phyloP scores from a whole-genome alignment of 306 rosid genomes.

The Lathyrus oleraceus region DNA sequence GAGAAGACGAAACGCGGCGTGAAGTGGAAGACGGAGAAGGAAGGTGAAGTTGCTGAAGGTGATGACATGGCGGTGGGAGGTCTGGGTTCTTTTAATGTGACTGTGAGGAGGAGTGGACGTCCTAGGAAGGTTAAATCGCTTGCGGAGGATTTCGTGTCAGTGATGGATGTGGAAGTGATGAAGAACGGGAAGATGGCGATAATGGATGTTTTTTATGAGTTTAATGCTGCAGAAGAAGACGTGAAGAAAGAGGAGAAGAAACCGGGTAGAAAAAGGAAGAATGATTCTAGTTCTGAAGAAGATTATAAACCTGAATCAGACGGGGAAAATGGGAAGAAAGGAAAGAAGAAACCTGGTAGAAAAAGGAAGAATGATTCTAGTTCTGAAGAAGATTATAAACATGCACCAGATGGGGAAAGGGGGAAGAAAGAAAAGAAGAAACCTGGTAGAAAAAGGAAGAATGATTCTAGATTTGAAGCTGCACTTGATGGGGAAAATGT shows the following conservation, averaged over 20 bases:
- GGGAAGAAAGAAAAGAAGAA: not conserved
- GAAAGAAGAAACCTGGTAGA: not conserved
- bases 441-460: not conserved
- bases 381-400: not conserved
- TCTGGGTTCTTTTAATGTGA: not conserved
- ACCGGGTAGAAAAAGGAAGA: not conserved
- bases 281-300: not conserved
- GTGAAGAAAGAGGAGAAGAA: not conserved
- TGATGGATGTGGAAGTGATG: not conserved
- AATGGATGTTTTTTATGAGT: too few relatives aligned
- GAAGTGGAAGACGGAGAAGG: conserved; percentile 5
- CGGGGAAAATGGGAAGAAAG: not conserved
- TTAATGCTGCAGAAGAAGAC: not conserved
- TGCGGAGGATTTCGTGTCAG: not conserved
- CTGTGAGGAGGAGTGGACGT: not conserved
- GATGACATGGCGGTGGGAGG: not conserved
- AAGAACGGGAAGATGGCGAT: not conserved
- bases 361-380: not conserved
- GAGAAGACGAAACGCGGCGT: not conserved
- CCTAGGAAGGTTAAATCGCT: not conserved
- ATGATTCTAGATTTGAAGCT: not conserved
- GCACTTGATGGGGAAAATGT: not conserved
- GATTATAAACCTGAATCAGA: not conserved
- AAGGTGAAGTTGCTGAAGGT: not conserved
- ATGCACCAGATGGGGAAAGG: not conserved